Evolutionary conservation across 1,139 yeast genomes (phyloP), one percentile per base, ranked within the genome.

Genomic region (Yamadazyma friedrichii): DNA sequence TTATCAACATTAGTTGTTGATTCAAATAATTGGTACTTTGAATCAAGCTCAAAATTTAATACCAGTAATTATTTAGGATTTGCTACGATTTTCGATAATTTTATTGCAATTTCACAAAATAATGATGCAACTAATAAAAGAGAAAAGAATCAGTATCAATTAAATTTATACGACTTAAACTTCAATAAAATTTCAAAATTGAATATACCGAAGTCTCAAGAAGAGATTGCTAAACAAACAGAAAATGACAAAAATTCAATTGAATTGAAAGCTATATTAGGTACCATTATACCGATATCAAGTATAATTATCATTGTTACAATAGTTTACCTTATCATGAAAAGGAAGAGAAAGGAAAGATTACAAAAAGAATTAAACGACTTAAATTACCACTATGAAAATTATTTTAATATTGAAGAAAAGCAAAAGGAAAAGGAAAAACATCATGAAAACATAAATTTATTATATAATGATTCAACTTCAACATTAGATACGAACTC

Each of bases 41-140:
- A 72, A 67, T 45, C 51, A 27, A 40, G 55, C 1, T 44, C 62
- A 2, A 53, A 49, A 20, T 58, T 64, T 16, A 54, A 66, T 15
- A 36, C 61, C 9, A 49, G 49, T 27, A 61, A 61, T 22, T 57
- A 67, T 16, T 40, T 64, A 13, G 78, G 78, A 1, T 74, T 75
- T 2, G 74, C 70, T 1, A 63, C 76, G 11, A 61, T 74, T 11
- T 74, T 70, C 50, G 63, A 71, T 33, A 70, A 76, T 2, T 55
- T 74, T 37, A 59, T 73, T 1, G 59, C 65, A 1, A 39, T 47
- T 11, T 33, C 36, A 6, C 5, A 24, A 2, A 22, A 29, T n/a
- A 5, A 51, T 35, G 41, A 44, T 15, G 6, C 3, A 4, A 32
- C 8, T 22, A 9, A 9, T 3, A 22, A 22, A 10, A 4, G 26